Evolutionary conservation across 2,329 filamentous ascomycete genomes (phyloP).

Genomic region (Paecilomyces formosus): DNA sequence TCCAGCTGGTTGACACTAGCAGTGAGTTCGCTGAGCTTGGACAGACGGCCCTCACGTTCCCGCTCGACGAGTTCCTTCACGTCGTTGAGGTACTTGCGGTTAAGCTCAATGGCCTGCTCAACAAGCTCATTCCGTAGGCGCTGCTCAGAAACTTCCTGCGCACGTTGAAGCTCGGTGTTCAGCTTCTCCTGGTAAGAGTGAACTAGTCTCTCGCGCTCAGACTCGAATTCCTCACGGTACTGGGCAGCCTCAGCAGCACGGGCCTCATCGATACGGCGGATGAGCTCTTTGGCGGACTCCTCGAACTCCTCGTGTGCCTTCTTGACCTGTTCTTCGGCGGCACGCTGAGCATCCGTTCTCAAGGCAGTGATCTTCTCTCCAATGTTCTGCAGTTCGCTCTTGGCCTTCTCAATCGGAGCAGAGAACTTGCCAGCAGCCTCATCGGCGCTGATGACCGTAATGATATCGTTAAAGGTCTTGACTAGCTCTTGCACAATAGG

Average conservation of each 20-base stretch:
- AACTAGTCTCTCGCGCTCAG: conserved; percentile 73
- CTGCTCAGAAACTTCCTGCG: conserved; percentile 73
- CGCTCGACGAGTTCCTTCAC: conserved; percentile 76
- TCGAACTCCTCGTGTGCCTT: conserved; percentile 72
- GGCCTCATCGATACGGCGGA: conserved; percentile 75
- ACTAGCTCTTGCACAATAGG: conserved; percentile 88
- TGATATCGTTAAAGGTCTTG: conserved; percentile 92
- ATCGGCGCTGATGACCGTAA: conserved; percentile 86
- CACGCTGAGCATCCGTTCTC: conserved; percentile 60
- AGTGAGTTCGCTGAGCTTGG: conserved; percentile 75
- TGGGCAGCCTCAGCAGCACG: conserved; percentile 73
- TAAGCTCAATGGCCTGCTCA: conserved; percentile 83
- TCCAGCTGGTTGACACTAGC: conserved; percentile 75
- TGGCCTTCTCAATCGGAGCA: conserved; percentile 74
- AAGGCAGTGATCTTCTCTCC: conserved; percentile 69
- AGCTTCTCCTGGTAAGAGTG: conserved; percentile 73
- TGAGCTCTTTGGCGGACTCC: conserved; percentile 75
- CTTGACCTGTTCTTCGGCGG: conserved; percentile 68
- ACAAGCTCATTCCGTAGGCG: conserved; percentile 76
- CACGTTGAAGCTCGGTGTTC: conserved; percentile 68
- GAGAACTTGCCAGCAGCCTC: conserved; percentile 70
- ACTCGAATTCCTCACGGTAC: conserved; percentile 82
- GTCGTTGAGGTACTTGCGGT: conserved; percentile 72
- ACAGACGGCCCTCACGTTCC: conserved; percentile 78
- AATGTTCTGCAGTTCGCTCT: conserved; percentile 70